Evolutionary conservation across 2,329 filamentous ascomycete genomes (phyloP).

Genomic region (Aspergillus amoenus): DNA sequence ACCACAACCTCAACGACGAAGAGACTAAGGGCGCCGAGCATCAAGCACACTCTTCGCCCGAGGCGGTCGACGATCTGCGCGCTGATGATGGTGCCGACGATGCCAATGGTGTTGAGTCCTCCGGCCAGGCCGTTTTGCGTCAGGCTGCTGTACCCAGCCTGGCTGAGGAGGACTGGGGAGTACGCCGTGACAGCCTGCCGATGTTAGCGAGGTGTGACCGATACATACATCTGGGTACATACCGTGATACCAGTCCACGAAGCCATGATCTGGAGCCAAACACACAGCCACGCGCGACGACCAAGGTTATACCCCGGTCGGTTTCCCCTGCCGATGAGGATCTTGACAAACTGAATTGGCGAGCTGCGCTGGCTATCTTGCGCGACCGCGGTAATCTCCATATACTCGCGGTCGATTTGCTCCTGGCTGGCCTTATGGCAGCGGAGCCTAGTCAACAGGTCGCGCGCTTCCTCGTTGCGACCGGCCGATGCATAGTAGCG

Average conservation of each 20-base stretch:
- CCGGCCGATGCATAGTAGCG: constrained; percentile 33
- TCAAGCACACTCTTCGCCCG: constrained; percentile 45
- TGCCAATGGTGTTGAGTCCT: constrained; percentile 53
- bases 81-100: constrained; percentile 52
- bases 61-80: constrained; percentile 53
- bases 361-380: constrained; percentile 34
- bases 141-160: constrained; percentile 38
- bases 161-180: constrained; percentile 28
- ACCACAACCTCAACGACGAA: constrained; percentile 46
- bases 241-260: constrained; percentile 48
- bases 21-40: constrained; percentile 40
- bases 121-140: constrained; percentile 50
- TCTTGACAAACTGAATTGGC: constrained; percentile 40
- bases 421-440: constrained; percentile 18
- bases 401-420: constrained; percentile 33
- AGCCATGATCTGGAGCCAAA: constrained; percentile 49
- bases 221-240: constrained; percentile 22
- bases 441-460: constrained; percentile 44
- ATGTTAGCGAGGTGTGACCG: constrained; percentile 23
- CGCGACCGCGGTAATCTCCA: constrained; percentile 37
- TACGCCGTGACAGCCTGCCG: constrained; percentile 38
- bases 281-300: constrained; percentile 44
- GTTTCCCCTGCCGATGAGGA: constrained; percentile 35
- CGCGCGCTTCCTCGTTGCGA: constrained; percentile 49
- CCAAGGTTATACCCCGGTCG: constrained; percentile 34